phyloP scores from a whole-genome alignment of 2,329 filamentous ascomycete genomes.

The Fusarium drepaniforme region DNA sequence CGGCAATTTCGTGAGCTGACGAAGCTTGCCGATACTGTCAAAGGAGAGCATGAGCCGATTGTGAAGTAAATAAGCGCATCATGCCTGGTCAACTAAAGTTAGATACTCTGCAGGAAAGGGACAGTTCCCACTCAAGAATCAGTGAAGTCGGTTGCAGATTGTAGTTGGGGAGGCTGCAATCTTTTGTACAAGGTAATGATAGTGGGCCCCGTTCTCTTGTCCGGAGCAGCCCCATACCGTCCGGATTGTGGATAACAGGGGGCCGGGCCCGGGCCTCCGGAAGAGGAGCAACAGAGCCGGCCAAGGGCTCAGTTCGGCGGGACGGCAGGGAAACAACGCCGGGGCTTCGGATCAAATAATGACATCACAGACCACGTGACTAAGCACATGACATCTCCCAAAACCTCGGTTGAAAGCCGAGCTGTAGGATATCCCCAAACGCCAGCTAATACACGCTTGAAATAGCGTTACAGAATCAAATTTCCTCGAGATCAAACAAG shows the following conservation, averaged over 20 bases:
- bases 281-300: background rate
- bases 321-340: background rate
- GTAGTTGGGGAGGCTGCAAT: background rate
- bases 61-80: background rate
- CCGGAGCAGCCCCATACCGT: background rate
- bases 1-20: background rate
- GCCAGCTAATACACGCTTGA: background rate
- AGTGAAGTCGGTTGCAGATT: background rate
- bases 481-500: background rate
- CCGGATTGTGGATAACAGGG: background rate
- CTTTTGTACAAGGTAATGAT: background rate
- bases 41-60: background rate
- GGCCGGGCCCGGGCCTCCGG: background rate
- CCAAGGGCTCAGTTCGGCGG: background rate
- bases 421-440: background rate
- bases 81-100: background rate
- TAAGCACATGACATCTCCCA: background rate
- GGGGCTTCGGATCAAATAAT: background rate
- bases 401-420: background rate
- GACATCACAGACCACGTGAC: constrained; percentile 3
- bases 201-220: background rate
- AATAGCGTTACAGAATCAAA: background rate
- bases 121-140: background rate
- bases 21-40: background rate
- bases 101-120: background rate